These are phyloP conservation scores for Musa schizocarpa DNA, from an alignment of 176 grass and related monocot species.

Conservation along the genomic window DNA sequence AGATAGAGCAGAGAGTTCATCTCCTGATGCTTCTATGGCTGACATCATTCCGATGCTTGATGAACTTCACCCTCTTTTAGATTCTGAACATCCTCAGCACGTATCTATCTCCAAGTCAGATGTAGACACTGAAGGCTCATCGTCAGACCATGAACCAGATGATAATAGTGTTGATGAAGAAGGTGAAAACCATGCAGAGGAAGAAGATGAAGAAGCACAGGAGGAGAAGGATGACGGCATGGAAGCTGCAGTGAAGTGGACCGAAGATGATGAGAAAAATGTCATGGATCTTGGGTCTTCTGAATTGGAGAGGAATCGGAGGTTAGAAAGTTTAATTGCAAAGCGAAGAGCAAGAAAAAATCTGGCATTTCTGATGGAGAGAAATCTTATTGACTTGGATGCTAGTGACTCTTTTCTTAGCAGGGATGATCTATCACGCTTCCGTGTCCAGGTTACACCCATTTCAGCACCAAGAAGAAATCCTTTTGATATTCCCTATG, in stretches of 20 bases:
- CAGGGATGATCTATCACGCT: constrained; percentile 37
- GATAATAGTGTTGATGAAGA: constrained; percentile 29
- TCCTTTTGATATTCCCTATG: constrained; percentile 24
- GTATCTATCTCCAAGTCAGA: constrained; percentile 10
- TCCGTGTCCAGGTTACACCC: constrained; percentile 40
- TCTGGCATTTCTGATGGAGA: constrained; percentile 45
- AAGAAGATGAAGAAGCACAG: constrained; percentile 1
- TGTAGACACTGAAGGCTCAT: constrained; percentile 23
- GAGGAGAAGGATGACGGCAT: constrained; percentile 20
- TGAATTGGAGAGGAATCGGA: constrained; percentile 25
- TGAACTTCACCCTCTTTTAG: constrained; percentile 38
- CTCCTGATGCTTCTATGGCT: constrained; percentile 55
- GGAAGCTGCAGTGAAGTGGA: constrained; percentile 17
- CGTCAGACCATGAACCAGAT: constrained; percentile 9
- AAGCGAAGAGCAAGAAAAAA: constrained; percentile 38
- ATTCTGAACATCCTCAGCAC: constrained; percentile 20
- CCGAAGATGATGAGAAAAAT: constrained; percentile 23
- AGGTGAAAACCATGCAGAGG: constrained; percentile 4
- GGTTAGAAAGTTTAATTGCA: constrained; percentile 29
- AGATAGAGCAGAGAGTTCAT: constrained; percentile 40
- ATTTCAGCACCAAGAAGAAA: constrained; percentile 36
- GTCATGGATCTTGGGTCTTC: constrained; percentile 18
- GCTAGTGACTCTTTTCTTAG: constrained; percentile 30
- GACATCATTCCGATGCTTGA: constrained; percentile 69
- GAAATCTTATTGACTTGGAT: constrained; percentile 40